A percentile compares a stretch with the other conserved stretches of the same genome.
These are phyloP conservation scores for Chenopodium berlandieri DNA, from an alignment of 148 eudicot species.

Conservation along the genomic window DNA sequence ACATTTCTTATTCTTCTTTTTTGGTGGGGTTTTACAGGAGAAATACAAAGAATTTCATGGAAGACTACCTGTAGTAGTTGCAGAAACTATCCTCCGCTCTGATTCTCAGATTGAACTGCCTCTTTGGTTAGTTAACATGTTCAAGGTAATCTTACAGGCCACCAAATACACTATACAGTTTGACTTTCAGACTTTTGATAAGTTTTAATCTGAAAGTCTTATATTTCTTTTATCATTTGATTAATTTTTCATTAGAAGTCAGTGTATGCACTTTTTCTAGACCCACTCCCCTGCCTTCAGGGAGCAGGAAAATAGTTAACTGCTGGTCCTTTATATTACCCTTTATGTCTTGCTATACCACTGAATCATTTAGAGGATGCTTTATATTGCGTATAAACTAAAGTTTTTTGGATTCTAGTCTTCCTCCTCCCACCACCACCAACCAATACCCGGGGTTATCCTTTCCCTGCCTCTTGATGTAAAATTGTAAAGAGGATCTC, in stretches of 20 bases:
- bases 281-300: neutral
- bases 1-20: neutral
- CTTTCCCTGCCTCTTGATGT: neutral
- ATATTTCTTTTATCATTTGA: neutral
- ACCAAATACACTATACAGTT: neutral
- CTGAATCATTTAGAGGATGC: neutral
- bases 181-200: neutral
- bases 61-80: slow-evolving; percentile 83
- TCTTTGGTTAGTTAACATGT: slow-evolving; percentile 84
- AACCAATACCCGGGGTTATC: too few species aligned
- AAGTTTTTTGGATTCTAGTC: too few species aligned
- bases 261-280: neutral
- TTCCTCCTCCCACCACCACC: too few species aligned
- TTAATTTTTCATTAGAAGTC: neutral
- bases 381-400: too few species aligned
- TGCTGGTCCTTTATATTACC: neutral
- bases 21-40: slow-evolving; percentile 46
- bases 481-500: neutral
- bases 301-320: neutral
- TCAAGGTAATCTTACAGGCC: slow-evolving; percentile 59
- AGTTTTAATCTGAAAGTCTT: neutral
- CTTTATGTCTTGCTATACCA: neutral
- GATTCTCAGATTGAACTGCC: slow-evolving; percentile 92
- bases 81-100: slow-evolving; percentile 81
- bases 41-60: slow-evolving; percentile 69